phyloP scores from a whole-genome alignment of 306 rosid genomes.

The Lithocarpus polystachyus region DNA sequence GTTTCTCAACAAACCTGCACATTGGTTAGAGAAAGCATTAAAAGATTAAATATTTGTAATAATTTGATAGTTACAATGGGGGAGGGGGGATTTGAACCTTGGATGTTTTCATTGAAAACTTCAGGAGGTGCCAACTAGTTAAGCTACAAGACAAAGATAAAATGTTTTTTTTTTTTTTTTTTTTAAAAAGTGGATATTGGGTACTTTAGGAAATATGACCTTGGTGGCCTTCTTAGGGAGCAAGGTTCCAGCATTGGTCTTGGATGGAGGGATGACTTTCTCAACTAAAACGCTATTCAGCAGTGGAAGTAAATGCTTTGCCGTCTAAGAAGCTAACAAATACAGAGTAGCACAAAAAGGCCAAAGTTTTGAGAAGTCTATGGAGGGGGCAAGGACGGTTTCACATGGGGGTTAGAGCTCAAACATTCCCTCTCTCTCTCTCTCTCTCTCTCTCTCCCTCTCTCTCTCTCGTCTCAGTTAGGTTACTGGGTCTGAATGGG shows the following conservation, averaged over 20 bases:
- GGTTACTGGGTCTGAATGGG: too few species aligned
- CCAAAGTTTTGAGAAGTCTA: too few species aligned
- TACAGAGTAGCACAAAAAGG: background rate
- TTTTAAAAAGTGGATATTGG: background rate
- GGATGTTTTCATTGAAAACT: too few species aligned
- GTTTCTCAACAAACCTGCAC: background rate
- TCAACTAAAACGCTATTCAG: constrained; percentile 67
- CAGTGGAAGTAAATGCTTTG: constrained; percentile 66
- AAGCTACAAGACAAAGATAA: too few species aligned
- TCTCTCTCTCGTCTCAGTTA: too few species aligned
- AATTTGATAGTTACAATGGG: too few species aligned
- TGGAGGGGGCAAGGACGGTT: too few species aligned
- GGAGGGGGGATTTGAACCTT: too few species aligned
- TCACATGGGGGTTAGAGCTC: background rate
- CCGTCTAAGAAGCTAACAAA: constrained; percentile 30
- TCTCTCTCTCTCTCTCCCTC: background rate
- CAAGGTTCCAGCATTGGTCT: constrained; percentile 54
- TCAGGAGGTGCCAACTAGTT: accelerated
- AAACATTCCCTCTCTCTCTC: background rate
- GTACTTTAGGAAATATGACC: constrained; percentile 27
- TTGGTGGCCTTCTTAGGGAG: constrained; percentile 56
- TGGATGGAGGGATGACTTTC: constrained; percentile 66
- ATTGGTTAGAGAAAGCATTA: background rate
- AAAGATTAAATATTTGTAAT: constrained; percentile 3
- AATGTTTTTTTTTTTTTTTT: too few species aligned